Conservation (phyloP, 805 yeast species). For the Spathaspora gorwiae region DNA sequence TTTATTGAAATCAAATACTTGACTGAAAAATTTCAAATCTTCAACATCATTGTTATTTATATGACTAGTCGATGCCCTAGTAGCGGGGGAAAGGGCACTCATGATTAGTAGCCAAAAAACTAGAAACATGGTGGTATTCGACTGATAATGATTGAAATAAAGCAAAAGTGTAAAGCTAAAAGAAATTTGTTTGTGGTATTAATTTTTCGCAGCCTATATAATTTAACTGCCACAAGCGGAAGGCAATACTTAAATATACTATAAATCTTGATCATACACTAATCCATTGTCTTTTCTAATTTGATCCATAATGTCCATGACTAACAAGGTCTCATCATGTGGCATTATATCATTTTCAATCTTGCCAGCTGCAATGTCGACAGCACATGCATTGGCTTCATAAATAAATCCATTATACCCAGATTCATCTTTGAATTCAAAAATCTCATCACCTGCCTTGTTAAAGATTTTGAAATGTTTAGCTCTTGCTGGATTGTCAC, state of each 20-base stretch:
- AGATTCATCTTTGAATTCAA: constrained; percentile 28
- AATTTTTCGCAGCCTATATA: too few relatives aligned
- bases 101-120: too few relatives aligned
- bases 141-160: too few relatives aligned
- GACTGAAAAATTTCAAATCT: constrained; percentile 5
- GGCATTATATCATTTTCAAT: constrained; percentile 35
- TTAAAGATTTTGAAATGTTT: constrained; percentile 27
- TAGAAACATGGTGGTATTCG: too few relatives aligned
- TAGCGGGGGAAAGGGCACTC: too few relatives aligned
- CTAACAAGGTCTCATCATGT: constrained; percentile 42
- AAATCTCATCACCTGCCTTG: constrained; percentile 18
- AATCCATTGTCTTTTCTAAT: constrained; percentile 42
- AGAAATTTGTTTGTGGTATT: too few relatives aligned
- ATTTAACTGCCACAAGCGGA: too few relatives aligned
- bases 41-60: neutral
- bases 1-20: constrained; percentile 4
- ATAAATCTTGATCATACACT: constrained; percentile 5
- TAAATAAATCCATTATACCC: constrained; percentile 48
- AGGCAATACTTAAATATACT: too few relatives aligned
- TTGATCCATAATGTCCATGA: constrained; percentile 47
- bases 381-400: constrained; percentile 54
- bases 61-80: too few relatives aligned
- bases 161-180: too few relatives aligned
- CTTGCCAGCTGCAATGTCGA: constrained; percentile 37
- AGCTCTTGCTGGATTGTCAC: constrained; percentile 31